These are phyloP conservation scores for Coriaria nepalensis DNA, from an alignment of 306 rosid genomes.

Conservation along the genomic window DNA sequence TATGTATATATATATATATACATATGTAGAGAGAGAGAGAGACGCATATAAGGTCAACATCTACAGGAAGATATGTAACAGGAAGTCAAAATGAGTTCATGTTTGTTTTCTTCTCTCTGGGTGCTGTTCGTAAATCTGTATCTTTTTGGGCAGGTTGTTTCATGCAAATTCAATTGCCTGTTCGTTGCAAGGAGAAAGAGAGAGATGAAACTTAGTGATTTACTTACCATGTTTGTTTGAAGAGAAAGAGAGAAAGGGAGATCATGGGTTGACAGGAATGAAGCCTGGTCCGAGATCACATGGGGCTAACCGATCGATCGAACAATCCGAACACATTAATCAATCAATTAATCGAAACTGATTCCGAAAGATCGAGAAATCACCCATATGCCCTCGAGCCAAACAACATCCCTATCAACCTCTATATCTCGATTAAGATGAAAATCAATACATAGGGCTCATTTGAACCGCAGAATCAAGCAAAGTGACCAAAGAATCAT, in stretches of 20 bases:
- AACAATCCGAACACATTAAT: not conserved
- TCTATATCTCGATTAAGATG: conserved; percentile 15
- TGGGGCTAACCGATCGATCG: conserved; percentile 7
- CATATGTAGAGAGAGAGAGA: no score
- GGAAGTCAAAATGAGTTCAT: no score
- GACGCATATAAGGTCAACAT: no score
- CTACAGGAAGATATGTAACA: no score
- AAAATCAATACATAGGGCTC: no score
- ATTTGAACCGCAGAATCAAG: no score
- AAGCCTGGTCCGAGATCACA: conserved; percentile 60
- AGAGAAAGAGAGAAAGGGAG: not conserved
- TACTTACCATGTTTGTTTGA: not conserved
- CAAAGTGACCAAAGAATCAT: no score
- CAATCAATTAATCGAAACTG: not conserved
- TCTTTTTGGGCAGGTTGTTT: no score
- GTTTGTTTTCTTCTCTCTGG: no score
- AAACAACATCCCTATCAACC: conserved; percentile 61
- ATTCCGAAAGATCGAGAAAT: conserved; percentile 6
- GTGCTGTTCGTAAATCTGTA: no score
- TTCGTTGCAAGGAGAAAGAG: not conserved
- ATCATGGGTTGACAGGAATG: conserved; percentile 37
- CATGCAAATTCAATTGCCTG: not conserved
- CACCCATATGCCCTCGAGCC: conserved; percentile 38
- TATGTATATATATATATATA: no score
- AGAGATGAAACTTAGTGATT: not conserved